Evolutionary conservation across 1,284 basidiomycete genomes (phyloP).

Genomic region (Rhodotorula sp.): DNA sequence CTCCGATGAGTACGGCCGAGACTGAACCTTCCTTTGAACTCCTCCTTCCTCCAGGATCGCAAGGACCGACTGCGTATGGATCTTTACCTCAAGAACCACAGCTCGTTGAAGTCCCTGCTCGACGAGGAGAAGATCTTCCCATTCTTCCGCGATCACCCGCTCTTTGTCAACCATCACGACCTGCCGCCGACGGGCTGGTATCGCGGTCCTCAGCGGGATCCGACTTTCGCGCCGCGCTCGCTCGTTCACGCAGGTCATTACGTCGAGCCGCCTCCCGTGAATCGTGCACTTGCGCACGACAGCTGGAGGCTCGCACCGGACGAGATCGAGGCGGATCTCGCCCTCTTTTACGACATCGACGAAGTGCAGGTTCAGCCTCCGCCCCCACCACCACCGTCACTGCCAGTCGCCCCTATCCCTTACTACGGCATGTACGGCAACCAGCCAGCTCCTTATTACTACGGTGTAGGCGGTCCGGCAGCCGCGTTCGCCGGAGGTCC

Average conservation of each 20-base stretch:
- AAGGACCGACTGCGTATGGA: slow-evolving; percentile 26
- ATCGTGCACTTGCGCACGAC: slow-evolving; percentile 26
- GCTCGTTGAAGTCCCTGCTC: slow-evolving; percentile 21
- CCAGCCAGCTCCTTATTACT: slow-evolving; percentile 8
- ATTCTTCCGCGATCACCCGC: slow-evolving; percentile 34
- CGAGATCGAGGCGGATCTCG: slow-evolving; percentile 34
- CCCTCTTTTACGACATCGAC: slow-evolving; percentile 26
- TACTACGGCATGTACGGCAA: not conserved
- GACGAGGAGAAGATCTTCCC: slow-evolving; percentile 30
- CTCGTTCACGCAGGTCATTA: slow-evolving; percentile 25
- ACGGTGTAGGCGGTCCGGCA: not conserved
- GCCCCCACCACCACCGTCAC: not conserved
- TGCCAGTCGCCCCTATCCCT: not conserved
- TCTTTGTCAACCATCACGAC: slow-evolving; percentile 27
- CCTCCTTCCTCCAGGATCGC: slow-evolving; percentile 6
- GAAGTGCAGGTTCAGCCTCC: slow-evolving; percentile 1
- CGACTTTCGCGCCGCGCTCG: slow-evolving; percentile 14
- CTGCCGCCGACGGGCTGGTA: slow-evolving; percentile 26
- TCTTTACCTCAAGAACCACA: slow-evolving; percentile 29
- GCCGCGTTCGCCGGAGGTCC: not conserved
- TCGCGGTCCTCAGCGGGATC: slow-evolving; percentile 24
- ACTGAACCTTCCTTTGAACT: too few relatives aligned
- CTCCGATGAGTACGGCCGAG: not conserved
- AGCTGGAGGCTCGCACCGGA: slow-evolving; percentile 16
- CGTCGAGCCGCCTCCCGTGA: slow-evolving; percentile 30